These are phyloP conservation scores for Taxillus chinensis DNA, from an alignment of 164 flowering plant species.

Conservation along the genomic window DNA sequence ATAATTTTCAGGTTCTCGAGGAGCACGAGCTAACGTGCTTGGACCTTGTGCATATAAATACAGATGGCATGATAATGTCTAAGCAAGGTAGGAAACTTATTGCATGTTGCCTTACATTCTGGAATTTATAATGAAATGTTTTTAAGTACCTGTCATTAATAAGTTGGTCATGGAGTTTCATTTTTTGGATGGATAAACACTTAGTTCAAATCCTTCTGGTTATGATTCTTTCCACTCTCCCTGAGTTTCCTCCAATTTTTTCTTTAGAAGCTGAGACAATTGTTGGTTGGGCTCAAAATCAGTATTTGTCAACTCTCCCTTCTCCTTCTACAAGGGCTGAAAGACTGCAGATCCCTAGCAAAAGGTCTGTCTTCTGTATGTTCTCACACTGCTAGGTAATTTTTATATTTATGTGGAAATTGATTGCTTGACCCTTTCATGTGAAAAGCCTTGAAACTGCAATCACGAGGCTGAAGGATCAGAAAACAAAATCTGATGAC, in stretches of 20 bases:
- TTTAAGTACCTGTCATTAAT: too few species aligned
- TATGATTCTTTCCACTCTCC: neutral
- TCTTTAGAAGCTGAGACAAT: constrained; percentile 96
- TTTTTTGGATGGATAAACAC: too few species aligned
- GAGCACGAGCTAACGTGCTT: constrained; percentile 79
- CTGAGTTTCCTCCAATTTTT: neutral
- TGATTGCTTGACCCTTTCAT: constrained; percentile 14
- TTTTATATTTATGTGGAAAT: neutral
- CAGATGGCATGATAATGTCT: constrained; percentile 81
- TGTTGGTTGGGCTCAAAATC: constrained; percentile 95
- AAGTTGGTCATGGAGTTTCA: too few species aligned
- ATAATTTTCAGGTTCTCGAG: constrained; percentile 66
- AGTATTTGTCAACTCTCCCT: constrained; percentile 57
- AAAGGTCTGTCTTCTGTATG: constrained; percentile 46
- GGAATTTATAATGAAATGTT: too few species aligned
- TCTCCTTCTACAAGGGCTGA: constrained; percentile 62
- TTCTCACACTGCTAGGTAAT: neutral
- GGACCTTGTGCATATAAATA: constrained; percentile 67
- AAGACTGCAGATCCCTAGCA: constrained; percentile 54
- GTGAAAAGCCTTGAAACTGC: constrained; percentile 89
- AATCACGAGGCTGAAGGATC: constrained; percentile 67
- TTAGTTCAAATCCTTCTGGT: too few species aligned
- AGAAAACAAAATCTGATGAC: constrained; percentile 50
- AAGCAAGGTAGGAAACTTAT: constrained; percentile 55
- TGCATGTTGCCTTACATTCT: too few species aligned